Conservation (phyloP, 108 stramenopile genomes). For the Fragilariopsis cylindrus region DNA sequence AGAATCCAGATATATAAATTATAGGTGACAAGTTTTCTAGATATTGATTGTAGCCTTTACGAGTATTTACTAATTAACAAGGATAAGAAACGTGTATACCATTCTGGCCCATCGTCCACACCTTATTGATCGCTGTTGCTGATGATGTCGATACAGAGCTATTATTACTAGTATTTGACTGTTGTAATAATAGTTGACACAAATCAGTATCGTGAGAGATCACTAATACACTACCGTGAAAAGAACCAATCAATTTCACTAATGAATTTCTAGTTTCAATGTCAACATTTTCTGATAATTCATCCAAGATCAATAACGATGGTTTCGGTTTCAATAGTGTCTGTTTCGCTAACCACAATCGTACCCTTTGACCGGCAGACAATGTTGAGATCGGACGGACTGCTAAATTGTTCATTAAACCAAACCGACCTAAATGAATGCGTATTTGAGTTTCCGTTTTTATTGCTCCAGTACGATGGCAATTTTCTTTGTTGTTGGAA, state of each 20-base stretch:
- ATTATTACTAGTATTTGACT: too few species aligned
- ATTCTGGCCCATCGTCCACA: too few species aligned
- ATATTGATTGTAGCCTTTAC: too few species aligned
- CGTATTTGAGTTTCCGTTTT: background rate
- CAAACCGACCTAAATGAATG: conserved; percentile 45
- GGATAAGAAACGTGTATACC: too few species aligned
- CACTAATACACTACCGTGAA: conserved; percentile 40
- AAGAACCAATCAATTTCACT: conserved; percentile 22
- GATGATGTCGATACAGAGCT: too few species aligned
- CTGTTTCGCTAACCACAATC: conserved; percentile 51
- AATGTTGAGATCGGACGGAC: conserved; percentile 36
- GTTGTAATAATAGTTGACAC: background rate
- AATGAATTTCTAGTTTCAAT: conserved; percentile 42
- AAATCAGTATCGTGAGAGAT: conserved; percentile 59
- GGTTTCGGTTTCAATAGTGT: conserved; percentile 13
- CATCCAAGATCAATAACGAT: conserved; percentile 49
- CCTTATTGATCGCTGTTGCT: too few species aligned
- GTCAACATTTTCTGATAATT: conserved; percentile 58
- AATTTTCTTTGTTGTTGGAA: too few species aligned
- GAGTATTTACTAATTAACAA: too few species aligned
- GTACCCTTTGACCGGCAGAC: conserved; percentile 60
- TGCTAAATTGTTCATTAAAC: conserved; percentile 34
- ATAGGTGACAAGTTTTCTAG: too few species aligned
- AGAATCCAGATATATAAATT: too few species aligned
- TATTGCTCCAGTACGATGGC: too few species aligned